Evolutionary conservation across 345 rosid species (phyloP).

Genomic region (Combretum micranthum): DNA sequence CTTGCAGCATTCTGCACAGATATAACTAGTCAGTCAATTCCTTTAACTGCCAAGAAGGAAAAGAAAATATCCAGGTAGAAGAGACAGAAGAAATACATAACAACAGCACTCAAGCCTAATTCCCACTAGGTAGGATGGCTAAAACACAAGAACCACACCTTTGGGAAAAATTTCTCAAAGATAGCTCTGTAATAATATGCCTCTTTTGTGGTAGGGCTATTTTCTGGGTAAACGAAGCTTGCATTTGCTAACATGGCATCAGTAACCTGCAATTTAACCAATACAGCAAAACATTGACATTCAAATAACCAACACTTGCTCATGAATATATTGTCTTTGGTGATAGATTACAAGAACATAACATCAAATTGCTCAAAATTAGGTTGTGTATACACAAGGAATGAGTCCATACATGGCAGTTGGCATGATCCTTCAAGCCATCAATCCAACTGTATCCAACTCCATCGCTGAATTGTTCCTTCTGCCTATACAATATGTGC

Average conservation of each 20-base stretch:
- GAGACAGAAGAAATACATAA: not conserved
- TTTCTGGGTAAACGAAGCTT: slow-evolving; percentile 61
- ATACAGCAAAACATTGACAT: not conserved
- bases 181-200: slow-evolving; percentile 89
- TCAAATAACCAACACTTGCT: not conserved
- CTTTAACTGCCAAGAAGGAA: not conserved
- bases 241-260: slow-evolving; percentile 84
- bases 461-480: slow-evolving; percentile 97
- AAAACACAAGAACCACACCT: slow-evolving; percentile 31
- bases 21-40: not conserved
- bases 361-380: too few species aligned
- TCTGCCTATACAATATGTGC: slow-evolving; percentile 94
- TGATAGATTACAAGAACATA: too few species aligned
- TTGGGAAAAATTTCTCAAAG: slow-evolving; percentile 89
- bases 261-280: slow-evolving; percentile 42
- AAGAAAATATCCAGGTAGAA: not conserved
- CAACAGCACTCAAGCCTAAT: not conserved
- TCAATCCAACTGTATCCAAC: slow-evolving; percentile 99
- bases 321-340: not conserved
- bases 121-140: too few species aligned
- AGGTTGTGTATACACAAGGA: not conserved
- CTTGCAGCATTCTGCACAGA: slow-evolving; percentile 69
- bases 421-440: slow-evolving; percentile 89
- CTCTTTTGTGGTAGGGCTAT: slow-evolving; percentile 83
- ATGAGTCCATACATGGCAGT: slow-evolving; percentile 33